phyloP scores from a whole-genome alignment of 1,139 yeast species.

The Lodderomyces elongisporus region DNA sequence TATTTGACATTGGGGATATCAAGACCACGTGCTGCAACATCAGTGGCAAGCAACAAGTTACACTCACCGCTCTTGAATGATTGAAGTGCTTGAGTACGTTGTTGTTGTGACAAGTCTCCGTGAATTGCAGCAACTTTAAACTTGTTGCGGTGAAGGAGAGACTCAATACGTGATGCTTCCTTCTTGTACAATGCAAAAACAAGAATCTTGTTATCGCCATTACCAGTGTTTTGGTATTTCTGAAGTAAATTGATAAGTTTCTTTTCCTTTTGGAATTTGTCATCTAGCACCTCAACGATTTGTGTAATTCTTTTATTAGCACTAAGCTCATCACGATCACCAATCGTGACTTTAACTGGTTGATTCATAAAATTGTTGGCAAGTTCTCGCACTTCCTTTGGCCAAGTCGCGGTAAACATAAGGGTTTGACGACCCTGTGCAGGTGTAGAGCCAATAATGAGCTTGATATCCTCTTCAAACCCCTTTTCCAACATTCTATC shows the following conservation, averaged over 20 bases:
- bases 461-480: conserved; percentile 91
- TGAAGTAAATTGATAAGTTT: conserved; percentile 65
- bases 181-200: conserved; percentile 94
- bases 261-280: conserved; percentile 77
- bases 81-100: conserved; percentile 82
- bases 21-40: conserved; percentile 98
- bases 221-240: conserved; percentile 69
- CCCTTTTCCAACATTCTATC: conserved; percentile 97
- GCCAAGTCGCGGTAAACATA: conserved; percentile 90
- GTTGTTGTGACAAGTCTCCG: conserved; percentile 90
- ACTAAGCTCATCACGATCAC: conserved; percentile 87
- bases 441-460: conserved; percentile 58
- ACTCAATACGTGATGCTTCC: conserved; percentile 91
- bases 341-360: conserved; percentile 88
- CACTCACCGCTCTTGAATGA: conserved; percentile 80
- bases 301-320: conserved; percentile 95
- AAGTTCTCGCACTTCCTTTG: conserved; percentile 86
- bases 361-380: conserved; percentile 80
- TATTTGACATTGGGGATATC: conserved; percentile 97
- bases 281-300: conserved; percentile 87
- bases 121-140: conserved; percentile 88
- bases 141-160: conserved; percentile 64
- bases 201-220: conserved; percentile 73
- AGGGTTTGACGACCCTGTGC: conserved; percentile 63
- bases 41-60: conserved; percentile 84